phyloP scores from a whole-genome alignment of 768 basidiomycete species.

The Mycena rebaudengoi region DNA sequence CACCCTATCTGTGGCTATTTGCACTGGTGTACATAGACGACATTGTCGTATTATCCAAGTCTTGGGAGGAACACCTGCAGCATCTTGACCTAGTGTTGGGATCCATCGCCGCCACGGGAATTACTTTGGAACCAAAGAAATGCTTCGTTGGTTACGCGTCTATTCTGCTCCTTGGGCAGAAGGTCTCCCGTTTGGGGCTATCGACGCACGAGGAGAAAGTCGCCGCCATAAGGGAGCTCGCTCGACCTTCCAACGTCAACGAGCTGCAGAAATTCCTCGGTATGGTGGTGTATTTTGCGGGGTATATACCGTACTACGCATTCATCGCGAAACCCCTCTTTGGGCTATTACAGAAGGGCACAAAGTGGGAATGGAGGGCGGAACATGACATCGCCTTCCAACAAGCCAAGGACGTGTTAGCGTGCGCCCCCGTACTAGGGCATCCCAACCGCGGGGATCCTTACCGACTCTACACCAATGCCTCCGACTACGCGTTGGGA shows the following conservation, averaged over 20 bases:
- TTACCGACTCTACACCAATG: conserved; percentile 22
- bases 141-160: conserved; percentile 35
- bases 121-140: conserved; percentile 36
- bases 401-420: conserved; percentile 26
- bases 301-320: conserved; percentile 37
- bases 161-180: conserved; percentile 35
- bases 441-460: conserved; percentile 24
- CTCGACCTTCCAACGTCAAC: conserved; percentile 19
- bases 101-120: conserved; percentile 22
- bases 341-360: conserved; percentile 30
- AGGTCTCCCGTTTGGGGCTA: conserved; percentile 1
- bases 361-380: conserved; percentile 31
- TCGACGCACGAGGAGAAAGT: conserved; percentile 32
- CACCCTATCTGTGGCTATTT: conserved; percentile 3
- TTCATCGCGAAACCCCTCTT: conserved; percentile 35
- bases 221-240: conserved; percentile 25
- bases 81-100: conserved; percentile 28
- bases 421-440: conserved; percentile 29
- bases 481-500: conserved; percentile 1
- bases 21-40: conserved; percentile 35
- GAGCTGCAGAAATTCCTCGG: conserved; percentile 35
- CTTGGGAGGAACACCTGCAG: conserved; percentile 28
- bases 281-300: conserved; percentile 37
- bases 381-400: conserved; percentile 29
- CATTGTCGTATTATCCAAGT: conserved; percentile 26